Percentiles rank a stretch among this genome's conserved stretches.
Evolutionary conservation across 176 grass and related monocot genomes (phyloP).

Genomic region (Zea mays): DNA sequence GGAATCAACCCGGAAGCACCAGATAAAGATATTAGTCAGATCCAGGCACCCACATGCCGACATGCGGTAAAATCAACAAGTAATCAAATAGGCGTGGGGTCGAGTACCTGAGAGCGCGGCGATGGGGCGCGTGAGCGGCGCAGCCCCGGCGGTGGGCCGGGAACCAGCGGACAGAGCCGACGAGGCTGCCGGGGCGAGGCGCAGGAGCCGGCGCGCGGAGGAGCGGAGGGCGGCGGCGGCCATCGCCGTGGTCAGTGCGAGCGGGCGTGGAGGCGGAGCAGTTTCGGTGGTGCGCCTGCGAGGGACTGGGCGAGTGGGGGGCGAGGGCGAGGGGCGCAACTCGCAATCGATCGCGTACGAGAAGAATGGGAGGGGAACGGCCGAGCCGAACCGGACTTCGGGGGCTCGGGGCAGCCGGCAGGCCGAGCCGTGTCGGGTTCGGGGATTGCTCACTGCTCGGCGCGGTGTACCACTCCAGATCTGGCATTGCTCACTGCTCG

Average conservation of each 20-base stretch:
- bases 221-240: conserved; percentile 55
- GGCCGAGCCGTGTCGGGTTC: conserved; percentile 7
- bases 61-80: neutral
- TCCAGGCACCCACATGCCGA: neutral
- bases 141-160: conserved; percentile 14
- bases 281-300: conserved; percentile 10
- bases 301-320: too few relatives aligned
- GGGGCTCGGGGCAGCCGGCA: too few relatives aligned
- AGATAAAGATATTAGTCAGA: neutral
- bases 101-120: conserved; percentile 47
- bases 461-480: neutral
- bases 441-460: too few relatives aligned
- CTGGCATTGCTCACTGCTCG: neutral
- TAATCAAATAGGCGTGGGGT: conserved; percentile 10
- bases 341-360: conserved; percentile 45
- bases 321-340: conserved; percentile 21
- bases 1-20: neutral
- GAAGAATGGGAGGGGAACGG: conserved; percentile 13
- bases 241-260: conserved; percentile 54
- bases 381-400: neutral
- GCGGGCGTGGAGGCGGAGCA: conserved; percentile 14
- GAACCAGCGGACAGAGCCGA: conserved; percentile 40
- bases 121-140: conserved; percentile 38
- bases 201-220: conserved; percentile 42
- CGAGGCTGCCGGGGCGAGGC: conserved; percentile 33